Evolutionary conservation across 2,329 filamentous ascomycete species (phyloP), one percentile per base, ranked within the genome.

Genomic region (Mycosphaerella arachidis): DNA sequence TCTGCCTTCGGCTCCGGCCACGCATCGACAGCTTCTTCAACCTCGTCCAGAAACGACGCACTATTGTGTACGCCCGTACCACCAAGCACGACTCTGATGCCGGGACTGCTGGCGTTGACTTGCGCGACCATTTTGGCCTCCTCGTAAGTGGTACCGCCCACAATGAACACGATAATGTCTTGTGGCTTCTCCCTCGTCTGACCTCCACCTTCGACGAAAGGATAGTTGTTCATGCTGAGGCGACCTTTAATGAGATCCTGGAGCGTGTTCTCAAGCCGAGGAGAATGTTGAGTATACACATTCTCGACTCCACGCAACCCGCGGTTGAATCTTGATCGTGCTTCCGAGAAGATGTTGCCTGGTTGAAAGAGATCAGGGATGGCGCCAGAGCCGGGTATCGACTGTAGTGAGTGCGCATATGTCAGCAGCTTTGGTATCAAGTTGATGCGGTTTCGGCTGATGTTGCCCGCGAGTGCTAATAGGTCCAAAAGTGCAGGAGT

Each of bases 251-350:
- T 92, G 55, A 99, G 80, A 68, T 93, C 93, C 72, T 97, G 93
- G 18, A 99, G 78, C 0, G 92, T 97, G 27, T 84, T 84, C 74
- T 97, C 92, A 16, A 99, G 76, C 24, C 91, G 83, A 0, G 95
- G 92, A 6, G 91, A 95, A 74, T 99, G 94, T 74, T 99, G 95
- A 0, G 94, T 99, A 74, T 99, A 99, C 30, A 99, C 94, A 69
- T 99, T 99, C 74, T 99, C 95, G 1, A 99, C 94, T 1, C 94
- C 94, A 72, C 97, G 97, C 13, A 99, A 81, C 0, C 94, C 94
- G 29, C 73, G 69, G 71, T 96, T 96, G 75, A 99, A 92, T 5
- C 92, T 86, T 70, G 88, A 91, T 43, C 91, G 84, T 10, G 92
- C 92, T 12, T 90, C 90, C 0, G 91, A 90, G 75, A 99, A 96